phyloP scores from a whole-genome alignment of 2,329 filamentous ascomycete genomes.

The Diaporthe sp. region DNA sequence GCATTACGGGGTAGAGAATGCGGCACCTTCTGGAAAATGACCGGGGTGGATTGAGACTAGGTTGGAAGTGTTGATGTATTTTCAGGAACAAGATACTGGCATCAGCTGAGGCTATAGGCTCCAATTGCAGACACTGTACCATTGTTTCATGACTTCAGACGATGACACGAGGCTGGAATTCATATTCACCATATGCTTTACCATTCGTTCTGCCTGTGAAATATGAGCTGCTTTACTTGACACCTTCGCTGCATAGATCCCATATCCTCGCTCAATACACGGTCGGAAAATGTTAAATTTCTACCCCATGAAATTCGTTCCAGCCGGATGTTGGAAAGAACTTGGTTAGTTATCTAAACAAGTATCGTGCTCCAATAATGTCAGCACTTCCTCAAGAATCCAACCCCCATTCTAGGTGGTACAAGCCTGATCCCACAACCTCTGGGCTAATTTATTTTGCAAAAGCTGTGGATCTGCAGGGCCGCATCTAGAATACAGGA shows the following conservation, averaged over 20 bases:
- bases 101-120: background rate
- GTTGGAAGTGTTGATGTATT: background rate
- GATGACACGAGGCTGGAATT: too few species aligned
- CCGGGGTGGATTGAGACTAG: too few species aligned
- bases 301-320: background rate
- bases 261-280: background rate
- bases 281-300: background rate
- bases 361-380: background rate
- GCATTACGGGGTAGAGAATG: slow-evolving; percentile 38
- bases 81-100: background rate
- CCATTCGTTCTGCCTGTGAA: too few species aligned
- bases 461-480: background rate
- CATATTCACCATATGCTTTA: too few species aligned
- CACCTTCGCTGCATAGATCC: rapidly evolving
- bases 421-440: background rate
- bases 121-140: background rate
- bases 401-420: background rate
- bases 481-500: background rate
- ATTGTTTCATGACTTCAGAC: background rate
- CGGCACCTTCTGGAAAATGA: slow-evolving; percentile 39
- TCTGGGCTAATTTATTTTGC: background rate
- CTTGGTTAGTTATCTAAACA: too few species aligned
- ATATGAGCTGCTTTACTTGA: too few species aligned
- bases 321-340: background rate
- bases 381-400: too few species aligned